Percentiles rank a stretch among this genome's conserved stretches.
Conservation (phyloP, 1,139 yeast genomes). For the Yamadazyma atmosphaerica region DNA sequence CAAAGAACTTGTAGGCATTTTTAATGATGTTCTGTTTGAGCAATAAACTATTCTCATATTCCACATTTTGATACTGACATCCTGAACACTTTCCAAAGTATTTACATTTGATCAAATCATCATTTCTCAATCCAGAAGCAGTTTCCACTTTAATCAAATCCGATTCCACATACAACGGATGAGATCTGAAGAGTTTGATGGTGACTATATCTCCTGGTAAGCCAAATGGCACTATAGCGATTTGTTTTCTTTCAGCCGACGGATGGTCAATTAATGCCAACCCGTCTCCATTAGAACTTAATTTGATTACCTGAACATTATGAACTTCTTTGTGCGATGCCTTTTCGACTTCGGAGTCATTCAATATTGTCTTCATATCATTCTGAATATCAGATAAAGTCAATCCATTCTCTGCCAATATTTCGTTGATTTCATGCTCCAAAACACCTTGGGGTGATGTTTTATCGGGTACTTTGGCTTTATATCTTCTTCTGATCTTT, state of each 20-base stretch:
- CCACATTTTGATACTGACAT: conserved; percentile 85
- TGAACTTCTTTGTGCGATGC: conserved; percentile 61
- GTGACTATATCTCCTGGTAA: conserved; percentile 80
- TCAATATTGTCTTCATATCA: conserved; percentile 65
- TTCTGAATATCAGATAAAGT: conserved; percentile 51
- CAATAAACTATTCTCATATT: conserved; percentile 68
- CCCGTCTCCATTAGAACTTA: conserved; percentile 83
- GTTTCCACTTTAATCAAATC: conserved; percentile 60
- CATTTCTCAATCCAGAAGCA: conserved; percentile 51
- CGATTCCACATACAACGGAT: conserved; percentile 71
- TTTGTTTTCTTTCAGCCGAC: conserved; percentile 39
- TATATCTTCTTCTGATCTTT: conserved; percentile 41
- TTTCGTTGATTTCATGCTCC: conserved; percentile 66
- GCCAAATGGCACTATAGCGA: conserved; percentile 77
- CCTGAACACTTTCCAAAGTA: conserved; percentile 64
- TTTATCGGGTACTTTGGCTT: conserved; percentile 64
- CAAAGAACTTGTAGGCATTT: conserved; percentile 82
- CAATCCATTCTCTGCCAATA: conserved; percentile 47
- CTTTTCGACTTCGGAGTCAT: conserved; percentile 51
- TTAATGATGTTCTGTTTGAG: conserved; percentile 73
- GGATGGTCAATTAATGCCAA: conserved; percentile 65
- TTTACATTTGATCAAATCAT: conserved; percentile 44
- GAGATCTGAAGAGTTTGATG: conserved; percentile 74
- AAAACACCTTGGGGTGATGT: conserved; percentile 84
- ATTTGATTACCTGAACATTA: conserved; percentile 55